Evolutionary conservation across 768 basidiomycete genomes (phyloP).

Genomic region (Pluteus cervinus): DNA sequence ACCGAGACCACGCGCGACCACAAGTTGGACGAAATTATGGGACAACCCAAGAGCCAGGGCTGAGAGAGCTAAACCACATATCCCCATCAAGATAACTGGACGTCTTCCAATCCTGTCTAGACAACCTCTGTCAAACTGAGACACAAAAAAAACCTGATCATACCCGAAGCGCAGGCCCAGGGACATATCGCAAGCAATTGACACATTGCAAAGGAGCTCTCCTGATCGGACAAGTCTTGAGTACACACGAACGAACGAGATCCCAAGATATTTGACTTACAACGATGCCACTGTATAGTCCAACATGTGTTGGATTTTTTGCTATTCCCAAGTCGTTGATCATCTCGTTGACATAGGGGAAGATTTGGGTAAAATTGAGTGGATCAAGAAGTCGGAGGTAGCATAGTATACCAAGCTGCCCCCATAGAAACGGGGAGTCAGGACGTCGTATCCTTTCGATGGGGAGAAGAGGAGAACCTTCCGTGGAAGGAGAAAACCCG

Average conservation of each 20-base stretch:
- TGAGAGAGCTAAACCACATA: conserved; percentile 37
- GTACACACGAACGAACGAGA: conserved; percentile 1
- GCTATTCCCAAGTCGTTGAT: conserved; percentile 48
- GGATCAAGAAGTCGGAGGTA: conserved; percentile 50
- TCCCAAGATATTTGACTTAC: conserved; percentile 25
- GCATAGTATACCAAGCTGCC: conserved; percentile 49
- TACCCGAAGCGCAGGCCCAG: conserved; percentile 53
- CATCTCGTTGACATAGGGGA: conserved; percentile 66
- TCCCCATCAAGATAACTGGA: conserved; percentile 52
- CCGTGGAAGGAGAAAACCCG: too few relatives aligned
- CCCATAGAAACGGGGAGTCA: conserved; percentile 15
- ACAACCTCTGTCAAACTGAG: background rate
- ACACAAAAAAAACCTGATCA: background rate
- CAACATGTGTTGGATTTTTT: conserved; percentile 48
- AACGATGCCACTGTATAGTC: conserved; percentile 62
- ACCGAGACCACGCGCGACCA: conserved; percentile 48
- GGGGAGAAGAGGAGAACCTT: conserved; percentile 8
- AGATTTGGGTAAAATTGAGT: conserved; percentile 56
- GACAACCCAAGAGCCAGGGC: conserved; percentile 55
- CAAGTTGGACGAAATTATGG: conserved; percentile 34
- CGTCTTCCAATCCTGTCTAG: conserved; percentile 54
- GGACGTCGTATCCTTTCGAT: too few relatives aligned
- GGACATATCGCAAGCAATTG: conserved; percentile 55
- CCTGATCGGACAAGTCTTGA: conserved; percentile 45
- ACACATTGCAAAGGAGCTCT: conserved; percentile 51